Base-by-base conservation (phyloP, 1,284 basidiomycete species). In the Neonothopanus nambi region DNA sequence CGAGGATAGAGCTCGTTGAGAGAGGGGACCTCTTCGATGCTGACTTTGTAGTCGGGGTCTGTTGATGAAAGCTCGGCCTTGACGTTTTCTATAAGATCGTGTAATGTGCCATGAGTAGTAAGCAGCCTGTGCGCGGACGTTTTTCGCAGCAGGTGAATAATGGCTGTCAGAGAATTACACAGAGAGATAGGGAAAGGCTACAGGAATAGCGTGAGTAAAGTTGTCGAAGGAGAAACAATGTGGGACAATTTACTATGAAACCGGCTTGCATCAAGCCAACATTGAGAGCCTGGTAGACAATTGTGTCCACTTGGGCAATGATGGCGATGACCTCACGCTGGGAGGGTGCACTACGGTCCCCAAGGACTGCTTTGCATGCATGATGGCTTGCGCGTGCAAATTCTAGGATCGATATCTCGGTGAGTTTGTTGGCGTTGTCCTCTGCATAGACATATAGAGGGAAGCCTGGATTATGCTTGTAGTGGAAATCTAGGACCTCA, bases 91-190 rank as follows among this genome's bases (percentile, higher is more conserved):
- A 70, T 30, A 2, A 75, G 62, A 1, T 37, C 4, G 2, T 23
- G 49, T 1, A 71, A 57, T 0, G 66, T 67, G 15, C 55, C 54
- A 3, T 57, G 57, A 0, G 71, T 72, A 1, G 65, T 62, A 3
- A 75, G 52, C 21, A 76, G 3, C n/a, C 67, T 66, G 37, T 60
- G 63, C 7, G 65, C 67, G 1, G 57, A 56, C 0, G 65, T 66
- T 20, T 47, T 36, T 11, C 37, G 42, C 24, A 52, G 17, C 3
- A 52, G 44, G 30, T 52, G 35, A 7, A 52, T 17, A n/a, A 46
- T 43, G 20, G 51, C 51, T 9, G 44, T 17, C 11, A 36, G 38
- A 5, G 51, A 52, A 26, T 52, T 52, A 39, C 51, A 36, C 3
- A 43, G 51, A 20, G 51, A 52, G 20, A 52, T 47, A 5, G 51